A percentile compares a stretch with the other conserved stretches of the same genome.
These are phyloP conservation scores for Arthrocladium fulminans DNA, from an alignment of 2,329 filamentous ascomycete genomes.

Conservation along the genomic window DNA sequence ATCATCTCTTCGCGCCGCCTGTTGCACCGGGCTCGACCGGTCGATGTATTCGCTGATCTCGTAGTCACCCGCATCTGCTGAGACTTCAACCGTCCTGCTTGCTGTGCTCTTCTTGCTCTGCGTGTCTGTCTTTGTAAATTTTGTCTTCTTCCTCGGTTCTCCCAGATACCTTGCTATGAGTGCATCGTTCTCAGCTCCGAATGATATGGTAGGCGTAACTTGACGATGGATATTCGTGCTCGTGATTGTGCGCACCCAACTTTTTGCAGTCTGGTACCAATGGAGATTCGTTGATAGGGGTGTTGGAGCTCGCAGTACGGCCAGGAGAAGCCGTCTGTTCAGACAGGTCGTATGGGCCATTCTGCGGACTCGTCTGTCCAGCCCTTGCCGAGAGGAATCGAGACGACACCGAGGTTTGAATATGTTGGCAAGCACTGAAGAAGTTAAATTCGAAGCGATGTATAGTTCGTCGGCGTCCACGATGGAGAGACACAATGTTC, in stretches of 20 bases:
- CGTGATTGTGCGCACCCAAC: constrained; percentile 4
- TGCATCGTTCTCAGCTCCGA: constrained; percentile 3
- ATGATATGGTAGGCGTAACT: not conserved
- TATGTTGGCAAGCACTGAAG: no score
- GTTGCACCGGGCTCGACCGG: not conserved
- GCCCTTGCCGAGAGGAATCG: not conserved
- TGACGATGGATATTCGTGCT: not conserved
- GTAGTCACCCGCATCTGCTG: not conserved
- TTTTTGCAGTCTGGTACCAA: not conserved
- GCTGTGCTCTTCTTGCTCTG: not conserved
- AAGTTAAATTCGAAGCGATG: no score
- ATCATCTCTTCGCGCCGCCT: not conserved
- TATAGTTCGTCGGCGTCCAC: not conserved
- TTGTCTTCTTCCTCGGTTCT: not conserved
- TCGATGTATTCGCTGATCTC: constrained; percentile 7
- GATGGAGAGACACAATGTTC: not conserved
- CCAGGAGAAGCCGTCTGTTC: not conserved
- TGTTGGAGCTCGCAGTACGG: not conserved
- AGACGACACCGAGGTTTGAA: no score
- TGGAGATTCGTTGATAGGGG: not conserved
- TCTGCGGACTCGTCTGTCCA: not conserved
- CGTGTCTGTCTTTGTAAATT: not conserved
- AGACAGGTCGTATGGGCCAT: not conserved
- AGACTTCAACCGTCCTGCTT: not conserved
- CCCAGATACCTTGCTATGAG: not conserved